A percentile compares a stretch with the other conserved stretches of the same genome.
phyloP scores from a whole-genome alignment of 2,329 filamentous ascomycete species.

The Phialocephala sp. region DNA sequence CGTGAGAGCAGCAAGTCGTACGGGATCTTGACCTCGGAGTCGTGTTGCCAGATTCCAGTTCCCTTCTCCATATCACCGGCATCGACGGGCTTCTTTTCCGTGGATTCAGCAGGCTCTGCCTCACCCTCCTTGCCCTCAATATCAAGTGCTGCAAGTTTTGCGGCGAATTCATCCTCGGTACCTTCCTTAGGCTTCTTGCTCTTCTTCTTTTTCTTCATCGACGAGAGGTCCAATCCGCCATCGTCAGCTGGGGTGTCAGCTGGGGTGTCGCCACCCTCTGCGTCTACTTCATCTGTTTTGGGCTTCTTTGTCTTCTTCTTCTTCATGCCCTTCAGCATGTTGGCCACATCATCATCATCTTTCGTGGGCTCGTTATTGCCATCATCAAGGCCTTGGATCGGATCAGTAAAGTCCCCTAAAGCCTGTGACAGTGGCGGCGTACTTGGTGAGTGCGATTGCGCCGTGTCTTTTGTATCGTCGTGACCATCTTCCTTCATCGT shows the following conservation, averaged over 20 bases:
- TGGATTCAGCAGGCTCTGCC: conserved; percentile 27
- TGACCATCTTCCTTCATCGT: conserved; percentile 73
- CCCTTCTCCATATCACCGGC: conserved; percentile 45
- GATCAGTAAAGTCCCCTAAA: conserved; percentile 60
- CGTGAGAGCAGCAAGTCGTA: conserved; percentile 87
- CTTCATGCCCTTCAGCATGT: conserved; percentile 70
- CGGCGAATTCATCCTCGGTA: conserved; percentile 43
- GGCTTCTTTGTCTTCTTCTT: conserved; percentile 91
- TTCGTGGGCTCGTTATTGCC: conserved; percentile 41
- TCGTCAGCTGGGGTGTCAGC: conserved; percentile 54
- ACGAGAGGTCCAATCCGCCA: conserved; percentile 51
- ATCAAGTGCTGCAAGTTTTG: conserved; percentile 43
- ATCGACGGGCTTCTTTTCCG: conserved; percentile 37
- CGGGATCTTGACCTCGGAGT: conserved; percentile 61
- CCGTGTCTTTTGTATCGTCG: conserved; percentile 79
- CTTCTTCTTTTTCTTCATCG: conserved; percentile 47
- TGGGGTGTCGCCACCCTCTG: conserved; percentile 61
- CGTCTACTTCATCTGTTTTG: conserved; percentile 66
- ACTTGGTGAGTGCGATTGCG: conserved; percentile 78
- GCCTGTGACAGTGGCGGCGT: conserved; percentile 63
- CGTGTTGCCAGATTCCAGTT: conserved; percentile 46
- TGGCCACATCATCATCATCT: conserved; percentile 64
- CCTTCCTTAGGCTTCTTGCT: conserved; percentile 44
- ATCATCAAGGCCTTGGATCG: conserved; percentile 46
- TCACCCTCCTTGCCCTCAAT: conserved; percentile 41